These are phyloP conservation scores for Stramenopiles sp. DNA, from an alignment of 352 stramenopile species.

Conservation along the genomic window DNA sequence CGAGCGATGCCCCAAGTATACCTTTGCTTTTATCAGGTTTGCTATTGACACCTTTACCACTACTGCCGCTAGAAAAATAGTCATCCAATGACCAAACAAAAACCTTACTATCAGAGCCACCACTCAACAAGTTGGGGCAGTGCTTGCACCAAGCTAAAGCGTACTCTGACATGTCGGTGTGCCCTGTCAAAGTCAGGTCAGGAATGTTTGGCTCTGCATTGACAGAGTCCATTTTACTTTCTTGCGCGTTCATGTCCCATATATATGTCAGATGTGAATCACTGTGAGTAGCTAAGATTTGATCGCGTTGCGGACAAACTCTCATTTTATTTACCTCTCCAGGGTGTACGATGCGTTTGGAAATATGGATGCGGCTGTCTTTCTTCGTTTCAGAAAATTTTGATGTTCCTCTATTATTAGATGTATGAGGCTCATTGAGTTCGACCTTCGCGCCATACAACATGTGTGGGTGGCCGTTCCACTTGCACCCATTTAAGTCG, in stretches of 20 bases:
- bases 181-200: neutral
- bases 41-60: neutral
- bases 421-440: neutral
- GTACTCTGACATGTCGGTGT: neutral
- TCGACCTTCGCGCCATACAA: neutral
- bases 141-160: slow-evolving; percentile 60
- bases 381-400: neutral
- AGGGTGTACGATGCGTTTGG: slow-evolving; percentile 17
- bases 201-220: neutral
- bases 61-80: neutral
- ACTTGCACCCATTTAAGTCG: neutral
- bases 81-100: slow-evolving; percentile 58
- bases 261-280: neutral
- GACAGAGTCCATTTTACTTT: neutral
- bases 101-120: slow-evolving; percentile 78
- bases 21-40: neutral
- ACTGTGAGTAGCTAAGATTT: neutral
- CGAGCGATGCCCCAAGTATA: neutral
- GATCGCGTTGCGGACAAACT: neutral
- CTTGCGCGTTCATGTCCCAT: neutral
- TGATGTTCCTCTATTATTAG: neutral
- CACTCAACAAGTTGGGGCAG: slow-evolving; percentile 65
- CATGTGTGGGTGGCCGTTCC: neutral
- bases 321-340: slow-evolving; percentile 17
- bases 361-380: slow-evolving; percentile 10